Evolutionary conservation across 1,139 yeast genomes (phyloP), one percentile per base, ranked within the genome.

Genomic region (Candida tetrigidarum): DNA sequence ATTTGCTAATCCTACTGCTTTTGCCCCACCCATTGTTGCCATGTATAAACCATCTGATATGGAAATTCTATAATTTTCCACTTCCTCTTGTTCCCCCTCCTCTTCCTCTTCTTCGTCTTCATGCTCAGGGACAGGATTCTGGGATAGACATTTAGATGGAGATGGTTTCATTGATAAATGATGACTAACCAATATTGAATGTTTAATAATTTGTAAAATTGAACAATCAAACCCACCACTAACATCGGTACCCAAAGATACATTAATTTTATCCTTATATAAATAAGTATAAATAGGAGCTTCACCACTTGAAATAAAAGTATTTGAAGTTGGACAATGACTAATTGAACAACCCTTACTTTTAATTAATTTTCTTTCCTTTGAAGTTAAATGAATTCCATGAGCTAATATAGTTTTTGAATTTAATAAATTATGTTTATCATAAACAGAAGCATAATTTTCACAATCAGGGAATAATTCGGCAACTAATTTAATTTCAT

Each of bases 301-400:
- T 62, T 90, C 95, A 10, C 99, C 99, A 18, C 96, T 86, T 1
- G 96, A 84, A 48, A 93, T 78, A 22, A 96, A 84, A 0, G 96
- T 83, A 61, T 93, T 93, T 29, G 96, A 87, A 11, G 92, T 81
- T 4, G 99, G 99, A 64, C 99, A 93, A 66, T 93, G 99, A 6
- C 96, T 81, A 15, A 93, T 79, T 12, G 97, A 96, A 26, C 91
- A 71, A 5, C 79, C 68, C 25, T 78, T 74, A 9, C 58, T 52
- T 51, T 74, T 74, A 42, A 93, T 71, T 19, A 86, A 52, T 16
- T 74, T 67, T 41, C 84, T 73, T 62, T 93, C 99, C 3, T 74
- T 74, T 2, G 79, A 80, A 0, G 81, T 57, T 45, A 93, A 68
- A 59, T 92, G 96, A 35, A 93, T 74, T 27, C 95, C 96, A 62